Conservation (phyloP, 257 asterid species). For the Nicotiana obtusifolia region DNA sequence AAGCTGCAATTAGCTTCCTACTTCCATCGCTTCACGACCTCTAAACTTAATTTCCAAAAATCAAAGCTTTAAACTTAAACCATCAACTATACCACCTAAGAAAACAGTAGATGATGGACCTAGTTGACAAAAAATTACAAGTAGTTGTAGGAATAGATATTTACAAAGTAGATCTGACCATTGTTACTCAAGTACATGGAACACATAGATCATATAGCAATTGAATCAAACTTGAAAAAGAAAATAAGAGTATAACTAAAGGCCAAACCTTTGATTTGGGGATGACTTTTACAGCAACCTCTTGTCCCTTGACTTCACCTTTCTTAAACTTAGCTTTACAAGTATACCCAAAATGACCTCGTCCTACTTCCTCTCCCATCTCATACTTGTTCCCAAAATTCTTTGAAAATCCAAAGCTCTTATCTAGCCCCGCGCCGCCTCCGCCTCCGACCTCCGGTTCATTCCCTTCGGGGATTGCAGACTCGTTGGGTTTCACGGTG, state of each 20-base stretch:
- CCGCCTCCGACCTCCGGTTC: conserved; percentile 28
- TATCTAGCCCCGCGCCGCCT: conserved; percentile 47
- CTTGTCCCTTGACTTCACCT: conserved; percentile 78
- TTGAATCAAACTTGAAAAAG: not conserved
- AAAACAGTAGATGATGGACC: not conserved
- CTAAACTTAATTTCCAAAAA: not conserved
- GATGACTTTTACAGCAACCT: conserved; percentile 90
- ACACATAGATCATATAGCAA: not conserved
- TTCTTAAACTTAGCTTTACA: conserved; percentile 79
- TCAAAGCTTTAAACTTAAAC: not conserved
- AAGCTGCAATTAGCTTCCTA: not conserved
- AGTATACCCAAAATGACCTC: conserved; percentile 98
- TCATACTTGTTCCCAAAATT: conserved; percentile 69
- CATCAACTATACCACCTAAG: not conserved
- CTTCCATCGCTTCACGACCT: not conserved
- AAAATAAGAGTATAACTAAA: not conserved
- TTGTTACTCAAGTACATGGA: not conserved
- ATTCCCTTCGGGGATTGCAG: conserved; percentile 61
- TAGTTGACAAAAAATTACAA: not conserved
- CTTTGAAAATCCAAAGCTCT: conserved; percentile 82
- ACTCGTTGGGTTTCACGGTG: conserved; percentile 68
- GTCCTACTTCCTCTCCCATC: conserved; percentile 86
- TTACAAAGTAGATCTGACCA: conserved; percentile 23
- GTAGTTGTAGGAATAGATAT: not conserved
- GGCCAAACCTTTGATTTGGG: conserved; percentile 77